These are phyloP conservation scores for Coleophoma crateriformis DNA, from an alignment of 2,329 filamentous ascomycete genomes.

Conservation along the genomic window DNA sequence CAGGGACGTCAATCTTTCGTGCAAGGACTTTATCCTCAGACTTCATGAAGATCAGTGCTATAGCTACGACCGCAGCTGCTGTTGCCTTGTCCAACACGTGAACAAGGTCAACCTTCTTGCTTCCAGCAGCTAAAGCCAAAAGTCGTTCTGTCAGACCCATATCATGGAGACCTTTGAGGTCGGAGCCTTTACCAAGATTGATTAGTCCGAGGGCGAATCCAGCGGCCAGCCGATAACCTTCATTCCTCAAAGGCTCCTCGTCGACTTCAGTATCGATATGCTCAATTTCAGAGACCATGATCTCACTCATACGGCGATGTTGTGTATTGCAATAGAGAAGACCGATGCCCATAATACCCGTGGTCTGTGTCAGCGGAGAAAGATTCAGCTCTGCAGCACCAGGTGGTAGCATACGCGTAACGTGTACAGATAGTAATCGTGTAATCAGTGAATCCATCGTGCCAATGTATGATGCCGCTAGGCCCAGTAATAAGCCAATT, in stretches of 20 bases:
- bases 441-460: conserved; percentile 98
- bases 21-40: conserved; percentile 84
- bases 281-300: conserved; percentile 97
- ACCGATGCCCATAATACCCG: conserved; percentile 95
- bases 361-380: conserved; percentile 88
- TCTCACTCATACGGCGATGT: conserved; percentile 96
- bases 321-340: conserved; percentile 92
- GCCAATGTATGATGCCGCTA: conserved; percentile 90
- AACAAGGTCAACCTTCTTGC: conserved; percentile 85
- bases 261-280: conserved; percentile 76
- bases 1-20: conserved; percentile 86
- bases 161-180: conserved; percentile 84
- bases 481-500: conserved; percentile 84
- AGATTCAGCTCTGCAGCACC: conserved; percentile 93
- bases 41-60: conserved; percentile 95
- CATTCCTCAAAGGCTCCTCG: conserved; percentile 79
- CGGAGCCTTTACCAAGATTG: conserved; percentile 85
- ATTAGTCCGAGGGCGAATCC: conserved; percentile 92
- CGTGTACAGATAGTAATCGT: conserved; percentile 87
- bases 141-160: conserved; percentile 90
- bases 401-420: conserved; percentile 86
- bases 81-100: conserved; percentile 91
- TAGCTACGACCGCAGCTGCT: conserved; percentile 85
- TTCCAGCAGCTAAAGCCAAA: conserved; percentile 77
- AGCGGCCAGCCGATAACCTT: conserved; percentile 92